These are phyloP conservation scores for Drechslerella coelobrocha DNA, from an alignment of 2,329 filamentous ascomycete genomes.

Conservation along the genomic window DNA sequence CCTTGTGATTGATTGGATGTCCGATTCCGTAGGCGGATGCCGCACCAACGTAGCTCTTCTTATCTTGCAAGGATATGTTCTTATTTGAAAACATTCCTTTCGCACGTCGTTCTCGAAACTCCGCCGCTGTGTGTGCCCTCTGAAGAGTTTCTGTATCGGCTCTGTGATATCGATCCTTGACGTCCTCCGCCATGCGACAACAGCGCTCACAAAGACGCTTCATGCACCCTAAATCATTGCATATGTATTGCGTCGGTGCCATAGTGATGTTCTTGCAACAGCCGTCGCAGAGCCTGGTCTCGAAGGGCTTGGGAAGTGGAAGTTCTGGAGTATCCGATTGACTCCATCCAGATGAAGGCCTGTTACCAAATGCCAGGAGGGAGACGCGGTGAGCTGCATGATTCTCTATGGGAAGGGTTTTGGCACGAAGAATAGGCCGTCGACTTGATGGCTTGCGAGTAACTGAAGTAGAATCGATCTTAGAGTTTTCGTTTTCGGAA, in stretches of 20 bases:
- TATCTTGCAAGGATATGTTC: conserved; percentile 6
- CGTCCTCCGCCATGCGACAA: conserved; percentile 33
- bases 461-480: neutral
- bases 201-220: conserved; percentile 37
- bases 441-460: neutral
- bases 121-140: conserved; percentile 35
- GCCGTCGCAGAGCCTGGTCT: conserved; percentile 35
- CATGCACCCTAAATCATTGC: conserved; percentile 28
- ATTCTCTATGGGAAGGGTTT: conserved; percentile 32
- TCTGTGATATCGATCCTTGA: conserved; percentile 17
- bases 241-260: conserved; percentile 31
- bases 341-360: conserved; percentile 12
- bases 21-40: conserved; percentile 16
- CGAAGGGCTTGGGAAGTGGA: conserved; percentile 25
- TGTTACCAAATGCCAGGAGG: conserved; percentile 13
- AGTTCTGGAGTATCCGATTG: neutral
- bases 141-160: conserved; percentile 15
- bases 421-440: conserved; percentile 12
- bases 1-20: conserved; percentile 3
- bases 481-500: conserved; percentile 5
- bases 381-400: conserved; percentile 8
- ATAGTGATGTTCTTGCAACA: conserved; percentile 41
- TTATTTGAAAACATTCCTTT: conserved; percentile 17
- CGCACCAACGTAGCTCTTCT: conserved; percentile 24
- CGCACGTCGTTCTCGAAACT: conserved; percentile 20